phyloP scores from a whole-genome alignment of 2,329 filamentous ascomycete species.

The Aspergillus costaricaensis region DNA sequence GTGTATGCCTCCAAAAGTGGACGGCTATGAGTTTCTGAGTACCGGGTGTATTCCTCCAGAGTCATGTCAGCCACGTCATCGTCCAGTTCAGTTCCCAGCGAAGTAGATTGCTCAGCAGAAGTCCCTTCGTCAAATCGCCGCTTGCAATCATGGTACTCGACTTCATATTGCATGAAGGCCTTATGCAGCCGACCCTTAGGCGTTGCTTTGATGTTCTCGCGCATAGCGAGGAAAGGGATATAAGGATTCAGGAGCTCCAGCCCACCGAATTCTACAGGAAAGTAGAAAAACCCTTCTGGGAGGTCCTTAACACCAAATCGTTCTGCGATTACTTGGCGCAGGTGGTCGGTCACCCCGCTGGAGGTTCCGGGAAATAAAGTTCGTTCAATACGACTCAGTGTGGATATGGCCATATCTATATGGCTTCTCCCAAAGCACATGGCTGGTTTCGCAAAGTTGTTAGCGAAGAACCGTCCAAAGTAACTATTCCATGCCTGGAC shows the following conservation, averaged over 20 bases:
- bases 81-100: slow-evolving; percentile 1
- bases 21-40: slow-evolving; percentile 38
- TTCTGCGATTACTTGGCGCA: slow-evolving; percentile 54
- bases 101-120: background rate
- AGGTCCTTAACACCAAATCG: slow-evolving; percentile 54
- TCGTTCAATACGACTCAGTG: slow-evolving; percentile 55
- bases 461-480: slow-evolving; percentile 57
- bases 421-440: slow-evolving; percentile 58
- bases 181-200: slow-evolving; percentile 37
- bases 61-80: slow-evolving; percentile 30
- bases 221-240: slow-evolving; percentile 51
- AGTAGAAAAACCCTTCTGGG: slow-evolving; percentile 56
- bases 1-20: slow-evolving; percentile 35
- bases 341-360: slow-evolving; percentile 55
- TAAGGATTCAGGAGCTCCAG: slow-evolving; percentile 55
- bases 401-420: slow-evolving; percentile 57
- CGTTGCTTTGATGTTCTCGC: slow-evolving; percentile 42
- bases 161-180: slow-evolving; percentile 50
- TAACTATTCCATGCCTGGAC: slow-evolving; percentile 64
- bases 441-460: slow-evolving; percentile 59
- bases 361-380: slow-evolving; percentile 51
- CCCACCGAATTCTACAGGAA: slow-evolving; percentile 55
- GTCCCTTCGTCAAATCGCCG: slow-evolving; percentile 34
- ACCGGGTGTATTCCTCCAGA: slow-evolving; percentile 41
- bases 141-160: slow-evolving; percentile 53